Conservation (phyloP, 495 filamentous ascomycete species). For the Podospora pseudoanserina region DNA sequence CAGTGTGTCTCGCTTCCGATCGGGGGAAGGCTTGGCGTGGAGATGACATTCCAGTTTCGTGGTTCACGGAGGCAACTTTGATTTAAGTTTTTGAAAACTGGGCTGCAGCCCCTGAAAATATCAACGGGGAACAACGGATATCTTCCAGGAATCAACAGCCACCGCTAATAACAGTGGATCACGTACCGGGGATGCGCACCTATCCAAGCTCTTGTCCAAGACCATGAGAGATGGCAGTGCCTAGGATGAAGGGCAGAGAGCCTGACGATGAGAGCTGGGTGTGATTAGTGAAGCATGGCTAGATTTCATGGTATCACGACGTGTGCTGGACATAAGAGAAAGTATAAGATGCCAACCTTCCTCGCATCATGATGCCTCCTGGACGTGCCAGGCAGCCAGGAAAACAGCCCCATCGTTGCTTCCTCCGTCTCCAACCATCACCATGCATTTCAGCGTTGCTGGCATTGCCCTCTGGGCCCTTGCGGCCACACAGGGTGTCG, state of each 20-base stretch:
- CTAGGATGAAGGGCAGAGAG: background rate
- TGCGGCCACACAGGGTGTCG: conserved; percentile 6
- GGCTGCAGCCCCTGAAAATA: background rate
- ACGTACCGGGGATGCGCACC: background rate
- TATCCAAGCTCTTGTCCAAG: background rate
- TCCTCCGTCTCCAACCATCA: background rate
- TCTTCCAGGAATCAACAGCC: background rate
- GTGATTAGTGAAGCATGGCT: background rate
- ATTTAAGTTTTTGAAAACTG: background rate
- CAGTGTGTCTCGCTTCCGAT: background rate
- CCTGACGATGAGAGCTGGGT: background rate
- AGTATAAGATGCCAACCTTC: background rate
- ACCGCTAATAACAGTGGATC: background rate
- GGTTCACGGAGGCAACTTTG: background rate
- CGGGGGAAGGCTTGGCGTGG: background rate
- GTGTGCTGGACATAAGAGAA: background rate
- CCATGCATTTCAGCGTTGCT: conserved; percentile 10
- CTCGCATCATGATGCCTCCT: background rate
- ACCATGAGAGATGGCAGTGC: background rate
- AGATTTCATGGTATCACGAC: background rate
- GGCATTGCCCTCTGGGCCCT: conserved; percentile 17
- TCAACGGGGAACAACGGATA: background rate
- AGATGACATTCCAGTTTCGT: background rate
- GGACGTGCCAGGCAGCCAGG: background rate
- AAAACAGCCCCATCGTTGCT: background rate